These are phyloP conservation scores for Ustanciosporium gigantosporum DNA, from an alignment of 1,284 basidiomycete species.

Conservation along the genomic window DNA sequence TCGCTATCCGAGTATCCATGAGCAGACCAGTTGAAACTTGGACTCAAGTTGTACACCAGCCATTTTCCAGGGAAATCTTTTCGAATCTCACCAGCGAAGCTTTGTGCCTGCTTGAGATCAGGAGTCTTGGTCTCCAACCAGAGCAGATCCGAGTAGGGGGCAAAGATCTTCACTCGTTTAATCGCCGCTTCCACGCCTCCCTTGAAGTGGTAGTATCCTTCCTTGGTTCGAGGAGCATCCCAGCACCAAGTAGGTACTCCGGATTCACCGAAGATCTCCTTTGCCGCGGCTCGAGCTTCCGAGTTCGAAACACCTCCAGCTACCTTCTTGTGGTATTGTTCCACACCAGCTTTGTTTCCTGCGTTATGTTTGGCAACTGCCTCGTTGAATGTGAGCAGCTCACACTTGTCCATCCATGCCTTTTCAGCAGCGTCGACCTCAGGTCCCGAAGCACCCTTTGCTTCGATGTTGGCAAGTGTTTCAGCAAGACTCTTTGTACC, in stretches of 20 bases:
- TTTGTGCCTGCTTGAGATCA: constrained; percentile 76
- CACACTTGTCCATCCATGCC: constrained; percentile 58
- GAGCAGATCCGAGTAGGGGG: constrained; percentile 63
- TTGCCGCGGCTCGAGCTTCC: constrained; percentile 74
- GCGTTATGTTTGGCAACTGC: constrained; percentile 66
- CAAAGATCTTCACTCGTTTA: constrained; percentile 77
- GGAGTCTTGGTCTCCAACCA: constrained; percentile 83
- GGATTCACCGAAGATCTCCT: constrained; percentile 71
- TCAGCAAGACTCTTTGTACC: constrained; percentile 53
- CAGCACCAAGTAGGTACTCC: constrained; percentile 77
- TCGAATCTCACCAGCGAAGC: constrained; percentile 77
- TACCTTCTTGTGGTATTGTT: constrained; percentile 66
- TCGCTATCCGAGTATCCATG: constrained; percentile 75
- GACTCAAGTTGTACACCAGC: constrained; percentile 93
- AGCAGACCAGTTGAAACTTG: constrained; percentile 87
- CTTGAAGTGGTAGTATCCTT: constrained; percentile 88
- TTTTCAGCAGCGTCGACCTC: constrained; percentile 56
- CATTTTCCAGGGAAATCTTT: constrained; percentile 74
- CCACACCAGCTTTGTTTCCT: constrained; percentile 63
- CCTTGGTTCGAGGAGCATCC: constrained; percentile 87
- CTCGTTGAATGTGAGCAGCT: constrained; percentile 76
- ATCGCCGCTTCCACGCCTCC: constrained; percentile 84
- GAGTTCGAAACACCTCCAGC: constrained; percentile 72
- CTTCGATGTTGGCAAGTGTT: constrained; percentile 51
- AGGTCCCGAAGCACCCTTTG: constrained; percentile 42